Percentiles rank a stretch among this genome's conserved stretches.
These are phyloP conservation scores for Cercospora sp. DNA, from an alignment of 2,329 filamentous ascomycete genomes.

Conservation along the genomic window DNA sequence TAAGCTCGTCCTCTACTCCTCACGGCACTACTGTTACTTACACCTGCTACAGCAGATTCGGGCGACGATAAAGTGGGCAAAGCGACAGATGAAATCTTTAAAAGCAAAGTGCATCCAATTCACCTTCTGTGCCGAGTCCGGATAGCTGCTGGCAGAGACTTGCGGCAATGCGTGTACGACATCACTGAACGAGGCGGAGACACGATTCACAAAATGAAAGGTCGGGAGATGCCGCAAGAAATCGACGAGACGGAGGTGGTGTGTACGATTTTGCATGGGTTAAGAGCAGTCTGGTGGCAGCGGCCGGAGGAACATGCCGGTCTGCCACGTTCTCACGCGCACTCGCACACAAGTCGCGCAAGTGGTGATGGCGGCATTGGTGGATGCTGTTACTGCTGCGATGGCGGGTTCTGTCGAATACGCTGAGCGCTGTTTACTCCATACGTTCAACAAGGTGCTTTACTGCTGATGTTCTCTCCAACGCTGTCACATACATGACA, in stretches of 20 bases:
- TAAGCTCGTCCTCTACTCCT: slow-evolving; percentile 57
- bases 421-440: slow-evolving; percentile 8
- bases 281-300: slow-evolving; percentile 2
- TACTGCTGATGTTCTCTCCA: not conserved
- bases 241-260: slow-evolving; percentile 1
- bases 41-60: slow-evolving; percentile 75
- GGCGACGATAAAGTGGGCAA: slow-evolving; percentile 69
- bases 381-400: slow-evolving; percentile 7
- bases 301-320: slow-evolving; percentile 1
- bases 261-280: slow-evolving; percentile 19
- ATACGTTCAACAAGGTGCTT: slow-evolving; percentile 9
- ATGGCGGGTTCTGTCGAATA: slow-evolving; percentile 9
- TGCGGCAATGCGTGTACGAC: slow-evolving; percentile 17
- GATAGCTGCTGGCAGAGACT: slow-evolving; percentile 13
- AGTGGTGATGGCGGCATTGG: slow-evolving; percentile 3
- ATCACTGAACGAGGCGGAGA: slow-evolving; percentile 15
- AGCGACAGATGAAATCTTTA: slow-evolving; percentile 5
- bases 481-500: not conserved
- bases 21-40: slow-evolving; percentile 31
- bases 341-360: slow-evolving; percentile 4
- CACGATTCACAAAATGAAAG: slow-evolving; percentile 6
- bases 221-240: not conserved
- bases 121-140: slow-evolving; percentile 18
- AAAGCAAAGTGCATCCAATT: slow-evolving; percentile 10
- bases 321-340: slow-evolving; percentile 1